Evolutionary conservation across 441 rosid genomes (phyloP).

Genomic region (Bruguiera hainesii): DNA sequence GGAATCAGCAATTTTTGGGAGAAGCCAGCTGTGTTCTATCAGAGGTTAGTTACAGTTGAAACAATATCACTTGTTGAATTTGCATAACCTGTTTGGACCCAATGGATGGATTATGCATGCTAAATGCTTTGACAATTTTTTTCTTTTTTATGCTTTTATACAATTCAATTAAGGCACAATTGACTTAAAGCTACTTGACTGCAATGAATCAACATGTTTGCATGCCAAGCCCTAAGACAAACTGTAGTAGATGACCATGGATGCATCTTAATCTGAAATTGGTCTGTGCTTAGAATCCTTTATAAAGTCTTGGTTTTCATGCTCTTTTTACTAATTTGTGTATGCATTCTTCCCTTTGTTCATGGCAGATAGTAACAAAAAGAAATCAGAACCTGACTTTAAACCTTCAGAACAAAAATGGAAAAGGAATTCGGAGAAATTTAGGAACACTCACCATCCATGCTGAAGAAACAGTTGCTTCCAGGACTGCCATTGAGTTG

Average conservation of each 20-base stretch:
- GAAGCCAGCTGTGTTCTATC: conserved; percentile 75
- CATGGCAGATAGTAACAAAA: no score
- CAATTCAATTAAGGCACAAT: background rate
- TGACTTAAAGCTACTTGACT: no score
- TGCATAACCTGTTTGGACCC: background rate
- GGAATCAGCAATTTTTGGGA: conserved; percentile 79
- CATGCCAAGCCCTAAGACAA: background rate
- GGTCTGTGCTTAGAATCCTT: no score
- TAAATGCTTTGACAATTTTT: background rate
- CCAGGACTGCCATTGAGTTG: conserved; percentile 54
- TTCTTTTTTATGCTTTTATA: background rate
- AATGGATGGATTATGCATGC: background rate
- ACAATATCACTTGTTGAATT: background rate
- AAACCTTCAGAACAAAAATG: conserved; percentile 39
- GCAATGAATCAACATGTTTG: no score
- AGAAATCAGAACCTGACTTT: conserved; percentile 40
- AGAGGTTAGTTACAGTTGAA: conserved; percentile 38
- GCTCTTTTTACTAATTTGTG: no score
- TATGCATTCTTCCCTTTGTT: no score
- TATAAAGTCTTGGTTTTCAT: no score
- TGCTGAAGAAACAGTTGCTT: conserved; percentile 66
- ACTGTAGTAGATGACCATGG: background rate
- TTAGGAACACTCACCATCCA: conserved; percentile 56
- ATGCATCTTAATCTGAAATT: background rate
- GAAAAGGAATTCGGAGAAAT: conserved; percentile 34